Evolutionary conservation across 1,284 basidiomycete species (phyloP).

Genomic region (Coniferiporia sulphurascens): DNA sequence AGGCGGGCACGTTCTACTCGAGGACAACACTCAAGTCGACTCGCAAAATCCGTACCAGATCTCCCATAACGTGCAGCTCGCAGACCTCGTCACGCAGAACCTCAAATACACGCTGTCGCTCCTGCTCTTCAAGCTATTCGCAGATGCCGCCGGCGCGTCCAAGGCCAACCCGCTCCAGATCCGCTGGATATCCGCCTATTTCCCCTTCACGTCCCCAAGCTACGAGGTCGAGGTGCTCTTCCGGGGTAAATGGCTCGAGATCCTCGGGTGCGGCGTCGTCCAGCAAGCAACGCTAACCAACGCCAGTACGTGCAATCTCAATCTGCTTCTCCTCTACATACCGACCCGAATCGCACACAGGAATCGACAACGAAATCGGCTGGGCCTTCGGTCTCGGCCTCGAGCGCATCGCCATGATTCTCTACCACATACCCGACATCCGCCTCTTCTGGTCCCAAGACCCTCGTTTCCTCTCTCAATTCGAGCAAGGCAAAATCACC

Average conservation of each 20-base stretch:
- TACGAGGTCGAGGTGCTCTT: slow-evolving; percentile 98
- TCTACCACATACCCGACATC: slow-evolving; percentile 97
- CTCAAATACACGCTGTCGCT: slow-evolving; percentile 91
- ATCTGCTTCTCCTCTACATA: slow-evolving; percentile 7
- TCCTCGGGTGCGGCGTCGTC: slow-evolving; percentile 92
- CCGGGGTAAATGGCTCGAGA: slow-evolving; percentile 95
- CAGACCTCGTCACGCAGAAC: slow-evolving; percentile 75
- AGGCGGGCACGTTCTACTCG: slow-evolving; percentile 73
- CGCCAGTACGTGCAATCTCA: slow-evolving; percentile 58
- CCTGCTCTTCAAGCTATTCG: slow-evolving; percentile 83
- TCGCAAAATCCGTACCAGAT: slow-evolving; percentile 78
- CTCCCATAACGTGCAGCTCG: slow-evolving; percentile 66
- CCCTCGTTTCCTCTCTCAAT: slow-evolving; percentile 84
- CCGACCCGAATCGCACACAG: slow-evolving; percentile 35
- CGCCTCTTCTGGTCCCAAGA: slow-evolving; percentile 98
- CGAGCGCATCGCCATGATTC: slow-evolving; percentile 97
- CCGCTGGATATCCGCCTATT: slow-evolving; percentile 96
- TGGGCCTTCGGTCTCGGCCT: slow-evolving; percentile 99
- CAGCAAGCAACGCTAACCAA: slow-evolving; percentile 84
- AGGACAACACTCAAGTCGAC: slow-evolving; percentile 77
- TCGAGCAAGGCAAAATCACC: slow-evolving; percentile 68
- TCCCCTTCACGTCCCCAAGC: slow-evolving; percentile 96
- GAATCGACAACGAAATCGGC: slow-evolving; percentile 77
- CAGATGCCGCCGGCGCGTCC: slow-evolving; percentile 43
- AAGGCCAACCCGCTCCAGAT: slow-evolving; percentile 72